Evolutionary conservation across 1,284 basidiomycete genomes (phyloP).

Genomic region (Agroathelia rolfsii): DNA sequence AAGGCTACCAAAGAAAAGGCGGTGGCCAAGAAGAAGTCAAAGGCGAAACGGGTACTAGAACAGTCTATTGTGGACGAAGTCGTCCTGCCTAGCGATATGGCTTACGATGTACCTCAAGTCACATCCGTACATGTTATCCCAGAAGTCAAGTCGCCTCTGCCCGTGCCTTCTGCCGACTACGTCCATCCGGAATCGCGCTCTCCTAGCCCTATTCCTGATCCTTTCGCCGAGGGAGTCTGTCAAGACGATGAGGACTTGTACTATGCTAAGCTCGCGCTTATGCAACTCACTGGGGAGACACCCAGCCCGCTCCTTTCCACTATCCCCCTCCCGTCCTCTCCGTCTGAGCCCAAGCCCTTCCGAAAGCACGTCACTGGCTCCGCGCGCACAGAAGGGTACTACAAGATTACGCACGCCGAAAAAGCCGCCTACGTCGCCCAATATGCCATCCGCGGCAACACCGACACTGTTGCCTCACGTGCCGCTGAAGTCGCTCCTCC

Average conservation of each 20-base stretch:
- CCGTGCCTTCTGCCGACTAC: too few species aligned
- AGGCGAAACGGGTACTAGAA: constrained; percentile 11
- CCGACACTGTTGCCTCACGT: constrained; percentile 22
- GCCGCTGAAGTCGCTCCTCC: constrained; percentile 38
- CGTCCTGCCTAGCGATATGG: constrained; percentile 38
- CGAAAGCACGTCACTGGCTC: constrained; percentile 72
- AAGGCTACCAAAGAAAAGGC: constrained; percentile 7
- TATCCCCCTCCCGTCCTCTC: constrained; percentile 22
- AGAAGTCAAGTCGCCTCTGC: constrained; percentile 22
- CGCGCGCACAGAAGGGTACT: constrained; percentile 89
- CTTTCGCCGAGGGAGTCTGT: constrained; percentile 49
- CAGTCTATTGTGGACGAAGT: constrained; percentile 33
- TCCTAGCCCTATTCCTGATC: constrained; percentile 44
- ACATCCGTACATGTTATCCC: constrained; percentile 35
- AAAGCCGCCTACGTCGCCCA: constrained; percentile 86
- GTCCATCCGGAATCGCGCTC: too few species aligned
- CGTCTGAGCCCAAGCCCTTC: constrained; percentile 31
- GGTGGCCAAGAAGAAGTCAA: constrained; percentile 20
- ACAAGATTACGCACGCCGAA: constrained; percentile 86
- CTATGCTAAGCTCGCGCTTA: constrained; percentile 70
- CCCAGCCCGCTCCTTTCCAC: constrained; percentile 17
- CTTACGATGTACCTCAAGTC: constrained; percentile 39
- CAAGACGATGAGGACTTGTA: constrained; percentile 91
- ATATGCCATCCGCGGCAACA: constrained; percentile 53
- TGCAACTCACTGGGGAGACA: too few species aligned